Conservation (phyloP, 225 moss, liverwort and hornwort genomes). For the Bryum argenteum region DNA sequence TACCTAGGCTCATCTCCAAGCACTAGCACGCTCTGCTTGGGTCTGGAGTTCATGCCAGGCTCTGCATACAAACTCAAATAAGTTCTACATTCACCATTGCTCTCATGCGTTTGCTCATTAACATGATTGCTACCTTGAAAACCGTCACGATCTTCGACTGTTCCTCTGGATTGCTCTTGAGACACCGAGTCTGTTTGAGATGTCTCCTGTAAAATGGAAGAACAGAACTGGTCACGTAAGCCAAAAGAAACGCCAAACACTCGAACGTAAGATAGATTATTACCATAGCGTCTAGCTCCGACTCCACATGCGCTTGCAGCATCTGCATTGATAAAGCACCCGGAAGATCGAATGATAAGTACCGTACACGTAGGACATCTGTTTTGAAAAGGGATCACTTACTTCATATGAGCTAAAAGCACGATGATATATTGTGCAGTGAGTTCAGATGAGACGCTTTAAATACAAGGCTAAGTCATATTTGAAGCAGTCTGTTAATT, state of each 20-base stretch:
- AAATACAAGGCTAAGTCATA: too few relatives aligned
- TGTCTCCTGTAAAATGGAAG: constrained; percentile 31
- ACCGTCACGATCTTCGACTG: constrained; percentile 14
- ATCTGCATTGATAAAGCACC: constrained; percentile 35
- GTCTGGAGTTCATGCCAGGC: constrained; percentile 8
- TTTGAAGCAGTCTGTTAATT: too few relatives aligned
- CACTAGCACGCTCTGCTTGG: constrained; percentile 45
- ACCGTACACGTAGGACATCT: not conserved
- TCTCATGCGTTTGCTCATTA: not conserved
- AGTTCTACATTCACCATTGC: not conserved
- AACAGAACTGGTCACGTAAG: not conserved
- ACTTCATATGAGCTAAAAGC: not conserved
- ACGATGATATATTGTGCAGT: too few relatives aligned
- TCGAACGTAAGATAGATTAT: constrained; percentile 8
- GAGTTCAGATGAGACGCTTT: too few relatives aligned
- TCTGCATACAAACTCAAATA: constrained; percentile 26
- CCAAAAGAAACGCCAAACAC: not conserved
- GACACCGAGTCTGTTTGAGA: constrained; percentile 14
- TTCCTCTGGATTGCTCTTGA: constrained; percentile 13
- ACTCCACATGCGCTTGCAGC: constrained; percentile 56
- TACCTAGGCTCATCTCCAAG: constrained; percentile 58
- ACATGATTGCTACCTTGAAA: constrained; percentile 32
- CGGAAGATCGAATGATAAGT: constrained; percentile 1
- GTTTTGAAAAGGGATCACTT: not conserved
- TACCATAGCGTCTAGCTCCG: constrained; percentile 50